Evolutionary conservation across 169 alveolate species (phyloP).

Genomic region (Cryptosporidium sp.): DNA sequence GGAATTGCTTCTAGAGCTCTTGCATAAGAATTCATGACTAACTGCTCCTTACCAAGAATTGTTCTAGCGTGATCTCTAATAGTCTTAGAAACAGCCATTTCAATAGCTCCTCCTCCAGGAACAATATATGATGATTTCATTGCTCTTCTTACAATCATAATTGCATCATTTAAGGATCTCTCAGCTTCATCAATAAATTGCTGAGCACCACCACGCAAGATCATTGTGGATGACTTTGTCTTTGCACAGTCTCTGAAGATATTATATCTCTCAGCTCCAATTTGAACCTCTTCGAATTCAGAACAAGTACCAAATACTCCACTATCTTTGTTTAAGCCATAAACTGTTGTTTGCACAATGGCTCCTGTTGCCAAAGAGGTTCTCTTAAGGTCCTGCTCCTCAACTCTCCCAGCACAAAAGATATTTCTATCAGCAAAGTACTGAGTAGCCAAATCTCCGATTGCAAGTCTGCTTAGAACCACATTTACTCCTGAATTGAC

Average conservation of each 20-base stretch:
- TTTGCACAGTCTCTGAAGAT: conserved; percentile 93
- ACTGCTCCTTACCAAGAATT: conserved; percentile 93
- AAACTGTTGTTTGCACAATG: conserved; percentile 92
- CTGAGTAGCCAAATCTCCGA: conserved; percentile 99
- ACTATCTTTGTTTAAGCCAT: conserved; percentile 90
- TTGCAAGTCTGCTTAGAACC: conserved; percentile 95
- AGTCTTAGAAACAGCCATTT: conserved; percentile 80
- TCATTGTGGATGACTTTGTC: conserved; percentile 93
- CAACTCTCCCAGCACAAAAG: conserved; percentile 99
- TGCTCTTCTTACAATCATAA: conserved; percentile 95
- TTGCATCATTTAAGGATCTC: conserved; percentile 97
- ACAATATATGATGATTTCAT: conserved; percentile 91
- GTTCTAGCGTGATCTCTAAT: conserved; percentile 87
- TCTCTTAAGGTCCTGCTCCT: conserved; percentile 93
- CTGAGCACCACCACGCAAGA: conserved; percentile 98
- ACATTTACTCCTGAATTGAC: conserved; percentile 93
- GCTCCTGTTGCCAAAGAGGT: conserved; percentile 97
- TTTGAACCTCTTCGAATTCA: conserved; percentile 95
- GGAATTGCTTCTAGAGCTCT: conserved; percentile 97
- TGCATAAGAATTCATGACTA: conserved; percentile 93
- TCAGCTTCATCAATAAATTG: conserved; percentile 98
- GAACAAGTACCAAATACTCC: conserved; percentile 95
- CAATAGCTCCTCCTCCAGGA: conserved; percentile 99
- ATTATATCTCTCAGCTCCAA: conserved; percentile 97
- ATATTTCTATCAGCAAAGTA: conserved; percentile 95